These are phyloP conservation scores for Serendipita indica DNA, from an alignment of 768 basidiomycete species.

Conservation along the genomic window DNA sequence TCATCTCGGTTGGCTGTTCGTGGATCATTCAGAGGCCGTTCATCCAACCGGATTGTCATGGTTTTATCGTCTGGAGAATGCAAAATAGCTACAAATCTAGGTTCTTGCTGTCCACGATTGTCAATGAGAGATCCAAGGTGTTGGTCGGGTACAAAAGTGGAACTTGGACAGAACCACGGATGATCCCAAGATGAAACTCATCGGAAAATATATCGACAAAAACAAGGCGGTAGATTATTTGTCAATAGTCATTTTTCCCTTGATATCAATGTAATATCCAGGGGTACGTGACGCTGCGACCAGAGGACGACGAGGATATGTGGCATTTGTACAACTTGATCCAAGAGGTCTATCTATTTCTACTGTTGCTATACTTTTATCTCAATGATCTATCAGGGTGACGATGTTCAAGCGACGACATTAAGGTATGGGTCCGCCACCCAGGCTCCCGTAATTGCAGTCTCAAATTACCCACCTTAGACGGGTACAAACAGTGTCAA, in stretches of 20 bases:
- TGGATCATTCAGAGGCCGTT: too few relatives aligned
- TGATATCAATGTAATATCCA: constrained; percentile 27
- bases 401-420: constrained; percentile 72
- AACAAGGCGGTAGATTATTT: constrained; percentile 60
- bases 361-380: constrained; percentile 11
- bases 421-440: constrained; percentile 42
- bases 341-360: constrained; percentile 34
- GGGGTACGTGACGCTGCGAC: constrained; percentile 89
- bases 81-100: too few relatives aligned
- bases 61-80: too few relatives aligned
- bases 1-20: too few relatives aligned
- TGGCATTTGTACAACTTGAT: constrained; percentile 99
- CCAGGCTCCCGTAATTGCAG: background rate
- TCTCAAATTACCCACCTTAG: constrained; percentile 24
- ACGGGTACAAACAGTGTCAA: constrained; percentile 75
- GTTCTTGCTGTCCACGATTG: too few relatives aligned
- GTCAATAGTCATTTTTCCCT: background rate
- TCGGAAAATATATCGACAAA: constrained; percentile 73
- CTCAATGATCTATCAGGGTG: constrained; percentile 36
- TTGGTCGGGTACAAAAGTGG: too few relatives aligned
- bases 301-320: constrained; percentile 99
- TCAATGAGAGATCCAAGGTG: too few relatives aligned
- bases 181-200: constrained; percentile 95
- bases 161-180: too few relatives aligned
- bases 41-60: too few relatives aligned